Conservation (phyloP, 2,329 filamentous ascomycete genomes). For the Hypomyces rosellus region DNA sequence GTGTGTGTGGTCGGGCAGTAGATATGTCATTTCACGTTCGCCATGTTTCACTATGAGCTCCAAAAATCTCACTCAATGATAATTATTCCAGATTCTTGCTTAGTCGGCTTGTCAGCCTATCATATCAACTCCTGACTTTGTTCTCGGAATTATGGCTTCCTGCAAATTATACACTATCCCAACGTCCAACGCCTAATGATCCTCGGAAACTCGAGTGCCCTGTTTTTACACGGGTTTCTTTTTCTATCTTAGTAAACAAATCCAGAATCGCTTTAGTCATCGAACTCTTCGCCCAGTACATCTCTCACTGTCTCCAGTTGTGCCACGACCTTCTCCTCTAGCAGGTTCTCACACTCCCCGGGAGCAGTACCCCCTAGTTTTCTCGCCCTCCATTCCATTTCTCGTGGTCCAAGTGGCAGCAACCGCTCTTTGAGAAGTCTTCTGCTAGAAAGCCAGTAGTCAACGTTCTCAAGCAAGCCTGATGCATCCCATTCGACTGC, state of each 20-base stretch:
- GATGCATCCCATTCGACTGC: constrained; percentile 69
- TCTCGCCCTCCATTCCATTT: constrained; percentile 54
- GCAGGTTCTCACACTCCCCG: constrained; percentile 49
- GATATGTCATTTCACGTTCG: too few relatives aligned
- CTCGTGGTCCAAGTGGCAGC: constrained; percentile 64
- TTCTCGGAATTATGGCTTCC: not conserved
- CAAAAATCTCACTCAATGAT: constrained; percentile 9
- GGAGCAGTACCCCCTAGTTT: constrained; percentile 30
- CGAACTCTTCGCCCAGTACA: constrained; percentile 48
- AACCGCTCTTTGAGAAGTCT: constrained; percentile 66
- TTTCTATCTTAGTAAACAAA: constrained; percentile 15
- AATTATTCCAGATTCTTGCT: constrained; percentile 9
- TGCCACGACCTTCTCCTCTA: constrained; percentile 70
- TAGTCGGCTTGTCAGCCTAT: not conserved
- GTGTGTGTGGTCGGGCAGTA: not conserved
- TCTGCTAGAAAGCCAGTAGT: constrained; percentile 68
- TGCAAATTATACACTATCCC: constrained; percentile 9
- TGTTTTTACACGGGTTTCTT: not conserved
- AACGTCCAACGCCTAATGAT: constrained; percentile 10
- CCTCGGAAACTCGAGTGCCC: constrained; percentile 9
- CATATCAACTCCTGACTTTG: not conserved
- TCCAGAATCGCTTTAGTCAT: constrained; percentile 21
- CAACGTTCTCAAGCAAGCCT: constrained; percentile 71
- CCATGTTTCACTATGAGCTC: too few relatives aligned
- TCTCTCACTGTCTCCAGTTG: constrained; percentile 58